Evolutionary conservation across 352 stramenopile genomes (phyloP), one percentile per base, ranked within the genome.

Genomic region (Plasmopara muralis): DNA sequence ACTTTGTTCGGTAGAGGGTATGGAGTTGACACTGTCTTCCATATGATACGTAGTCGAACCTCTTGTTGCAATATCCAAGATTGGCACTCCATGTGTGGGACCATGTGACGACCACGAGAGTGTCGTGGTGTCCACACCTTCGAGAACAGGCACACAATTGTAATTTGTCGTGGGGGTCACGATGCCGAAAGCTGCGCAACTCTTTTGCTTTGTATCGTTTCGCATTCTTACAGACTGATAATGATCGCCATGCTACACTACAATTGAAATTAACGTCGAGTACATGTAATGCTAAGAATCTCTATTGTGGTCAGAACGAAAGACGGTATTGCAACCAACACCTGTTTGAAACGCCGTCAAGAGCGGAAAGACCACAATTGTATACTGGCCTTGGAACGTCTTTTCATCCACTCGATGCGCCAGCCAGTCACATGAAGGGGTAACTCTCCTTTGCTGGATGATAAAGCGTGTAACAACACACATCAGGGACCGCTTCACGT

Each of bases 71-170:
- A 62, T 28, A 38, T 64, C 62, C 20, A 70, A 37, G n/a, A 70
- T 70, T 1, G 62, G 62, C 15, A 70, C 50, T 30, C 44, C 56
- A 16, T 68, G 31, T 10, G 42, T 63, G 6, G 62, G 51, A 14
- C 16, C 25, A 14, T 57, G 53, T 2, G 57, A 49, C 0, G 48
- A 60, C 49, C 44, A 63, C 2, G 52, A 62, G 29, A 63, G 46
- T 15, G 47, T 31, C 43, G 47, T 65, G 13, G 47, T 45, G 9
- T 58, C 54, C 13, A 62, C 33, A 5, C 53, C 57, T 57, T 70
- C 62, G 30, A 70, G 62, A 15, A 70, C 62, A 4, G 62, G 62
- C 8, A 70, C 14, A 47, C 57, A 55, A 41, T 55, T 59, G 15
- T 52, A 61, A 29, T 45, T 62, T 28, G 37, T 33, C 25, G 63